Conservation (phyloP, 768 basidiomycete species). For the Tricholoma flavovirens region DNA sequence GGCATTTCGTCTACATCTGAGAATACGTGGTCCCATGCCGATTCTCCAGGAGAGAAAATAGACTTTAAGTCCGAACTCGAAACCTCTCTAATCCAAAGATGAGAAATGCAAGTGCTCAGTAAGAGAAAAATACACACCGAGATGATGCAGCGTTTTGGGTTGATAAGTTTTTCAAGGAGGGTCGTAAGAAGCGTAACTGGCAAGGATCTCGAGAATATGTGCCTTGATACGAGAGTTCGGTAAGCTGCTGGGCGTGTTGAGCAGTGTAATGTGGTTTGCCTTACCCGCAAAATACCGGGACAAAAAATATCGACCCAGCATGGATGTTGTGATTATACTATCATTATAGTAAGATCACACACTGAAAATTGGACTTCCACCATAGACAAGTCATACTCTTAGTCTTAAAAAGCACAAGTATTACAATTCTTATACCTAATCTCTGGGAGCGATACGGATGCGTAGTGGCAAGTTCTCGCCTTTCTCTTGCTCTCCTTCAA, state of each 20-base stretch:
- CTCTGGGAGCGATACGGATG: conserved; percentile 33
- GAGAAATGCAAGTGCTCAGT: neutral
- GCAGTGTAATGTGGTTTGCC: neutral
- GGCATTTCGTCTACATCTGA: conserved; percentile 30
- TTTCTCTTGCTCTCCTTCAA: conserved; percentile 38
- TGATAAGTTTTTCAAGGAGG: neutral
- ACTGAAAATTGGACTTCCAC: too few relatives aligned
- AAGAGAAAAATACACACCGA: neutral
- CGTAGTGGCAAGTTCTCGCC: conserved; percentile 40
- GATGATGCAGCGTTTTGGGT: neutral
- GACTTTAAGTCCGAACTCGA: conserved; percentile 15
- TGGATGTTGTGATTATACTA: neutral
- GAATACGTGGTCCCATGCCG: conserved; percentile 54
- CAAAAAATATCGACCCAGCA: conserved; percentile 13
- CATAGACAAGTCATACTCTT: too few relatives aligned
- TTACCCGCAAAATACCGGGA: conserved; percentile 3
- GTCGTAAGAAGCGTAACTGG: neutral
- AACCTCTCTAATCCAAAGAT: neutral
- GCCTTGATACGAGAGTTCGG: neutral
- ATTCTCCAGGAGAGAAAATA: conserved; percentile 28
- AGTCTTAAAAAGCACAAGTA: neutral
- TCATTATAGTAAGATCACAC: too few relatives aligned
- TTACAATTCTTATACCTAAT: conserved; percentile 10
- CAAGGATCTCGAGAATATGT: neutral
- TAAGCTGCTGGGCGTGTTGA: neutral